A percentile compares a stretch with the other conserved stretches of the same genome.
These are phyloP conservation scores for Sicyos baderoa DNA, from an alignment of 306 rosid species.

Conservation along the genomic window DNA sequence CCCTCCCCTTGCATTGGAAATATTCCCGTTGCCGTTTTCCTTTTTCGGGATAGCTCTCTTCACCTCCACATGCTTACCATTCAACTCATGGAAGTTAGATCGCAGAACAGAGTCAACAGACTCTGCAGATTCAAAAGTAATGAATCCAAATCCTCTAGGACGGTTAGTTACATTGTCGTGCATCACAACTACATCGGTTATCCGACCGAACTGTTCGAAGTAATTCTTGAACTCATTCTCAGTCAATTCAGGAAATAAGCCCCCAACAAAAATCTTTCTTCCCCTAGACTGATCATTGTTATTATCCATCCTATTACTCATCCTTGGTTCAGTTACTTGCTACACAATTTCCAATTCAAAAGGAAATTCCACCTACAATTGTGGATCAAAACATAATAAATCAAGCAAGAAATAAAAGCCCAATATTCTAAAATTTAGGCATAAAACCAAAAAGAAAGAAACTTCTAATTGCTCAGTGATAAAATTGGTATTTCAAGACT, in stretches of 20 bases:
- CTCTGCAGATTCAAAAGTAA: slow-evolving; percentile 64
- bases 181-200: slow-evolving; percentile 82
- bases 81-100: slow-evolving; percentile 57
- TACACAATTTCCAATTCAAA: slow-evolving; percentile 46
- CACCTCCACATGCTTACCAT: slow-evolving; percentile 74
- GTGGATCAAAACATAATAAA: slow-evolving; percentile 9
- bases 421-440: background rate
- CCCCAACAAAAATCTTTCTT: slow-evolving; percentile 79
- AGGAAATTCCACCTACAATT: slow-evolving; percentile 56
- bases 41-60: slow-evolving; percentile 84
- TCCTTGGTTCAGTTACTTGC: slow-evolving; percentile 35
- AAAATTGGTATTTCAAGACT: no score
- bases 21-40: slow-evolving; percentile 27
- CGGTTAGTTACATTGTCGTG: slow-evolving; percentile 59
- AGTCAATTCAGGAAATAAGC: slow-evolving; percentile 50
- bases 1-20: slow-evolving; percentile 28
- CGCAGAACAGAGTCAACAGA: slow-evolving; percentile 54
- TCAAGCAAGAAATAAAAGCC: background rate
- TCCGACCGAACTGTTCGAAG: slow-evolving; percentile 62
- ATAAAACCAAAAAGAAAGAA: no score
- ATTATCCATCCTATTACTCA: slow-evolving; percentile 31
- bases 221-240: slow-evolving; percentile 61
- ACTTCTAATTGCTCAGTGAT: no score
- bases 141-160: slow-evolving; percentile 84
- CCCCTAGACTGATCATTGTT: slow-evolving; percentile 35